These are phyloP conservation scores for Tylopilus plumbeoviolaceoides DNA, from an alignment of 768 basidiomycete species.

Conservation along the genomic window DNA sequence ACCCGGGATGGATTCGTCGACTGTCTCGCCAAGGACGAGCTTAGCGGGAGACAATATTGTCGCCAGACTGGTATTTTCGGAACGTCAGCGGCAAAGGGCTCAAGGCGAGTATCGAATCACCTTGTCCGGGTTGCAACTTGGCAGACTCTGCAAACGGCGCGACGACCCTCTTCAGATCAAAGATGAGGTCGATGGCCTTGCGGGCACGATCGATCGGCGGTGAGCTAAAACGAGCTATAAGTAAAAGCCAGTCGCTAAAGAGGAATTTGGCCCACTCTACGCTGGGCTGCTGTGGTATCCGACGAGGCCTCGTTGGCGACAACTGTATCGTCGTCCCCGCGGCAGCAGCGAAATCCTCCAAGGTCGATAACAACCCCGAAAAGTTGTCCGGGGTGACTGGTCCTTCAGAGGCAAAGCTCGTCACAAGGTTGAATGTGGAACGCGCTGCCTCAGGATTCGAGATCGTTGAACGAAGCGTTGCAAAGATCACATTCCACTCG, in stretches of 20 bases:
- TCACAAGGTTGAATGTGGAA: slow-evolving; percentile 76
- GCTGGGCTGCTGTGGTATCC: slow-evolving; percentile 45
- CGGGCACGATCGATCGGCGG: slow-evolving; percentile 76
- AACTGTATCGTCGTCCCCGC: slow-evolving; percentile 64
- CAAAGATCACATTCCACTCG: slow-evolving; percentile 93
- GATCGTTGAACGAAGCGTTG: slow-evolving; percentile 80
- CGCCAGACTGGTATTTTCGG: slow-evolving; percentile 61
- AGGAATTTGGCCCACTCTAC: slow-evolving; percentile 43
- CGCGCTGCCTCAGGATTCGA: slow-evolving; percentile 85
- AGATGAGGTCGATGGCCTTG: slow-evolving; percentile 77
- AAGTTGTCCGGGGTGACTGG: slow-evolving; percentile 77
- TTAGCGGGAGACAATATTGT: slow-evolving; percentile 67
- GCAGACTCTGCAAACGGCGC: slow-evolving; percentile 51
- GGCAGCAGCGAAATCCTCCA: slow-evolving; percentile 83
- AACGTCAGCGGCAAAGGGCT: slow-evolving; percentile 1
- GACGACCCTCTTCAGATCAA: slow-evolving; percentile 65
- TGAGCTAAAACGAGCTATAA: slow-evolving; percentile 43
- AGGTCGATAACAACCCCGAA: slow-evolving; percentile 66
- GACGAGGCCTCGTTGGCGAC: slow-evolving; percentile 51
- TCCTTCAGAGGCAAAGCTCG: slow-evolving; percentile 60
- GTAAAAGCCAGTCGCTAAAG: neutral
- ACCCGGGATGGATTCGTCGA: slow-evolving; percentile 81
- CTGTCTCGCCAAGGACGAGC: slow-evolving; percentile 72
- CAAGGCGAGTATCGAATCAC: slow-evolving; percentile 11
- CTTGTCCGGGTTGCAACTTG: slow-evolving; percentile 34